Evolutionary conservation across 192 early-diverging fungal genomes (phyloP).

Genomic region (Coemansia sp.): DNA sequence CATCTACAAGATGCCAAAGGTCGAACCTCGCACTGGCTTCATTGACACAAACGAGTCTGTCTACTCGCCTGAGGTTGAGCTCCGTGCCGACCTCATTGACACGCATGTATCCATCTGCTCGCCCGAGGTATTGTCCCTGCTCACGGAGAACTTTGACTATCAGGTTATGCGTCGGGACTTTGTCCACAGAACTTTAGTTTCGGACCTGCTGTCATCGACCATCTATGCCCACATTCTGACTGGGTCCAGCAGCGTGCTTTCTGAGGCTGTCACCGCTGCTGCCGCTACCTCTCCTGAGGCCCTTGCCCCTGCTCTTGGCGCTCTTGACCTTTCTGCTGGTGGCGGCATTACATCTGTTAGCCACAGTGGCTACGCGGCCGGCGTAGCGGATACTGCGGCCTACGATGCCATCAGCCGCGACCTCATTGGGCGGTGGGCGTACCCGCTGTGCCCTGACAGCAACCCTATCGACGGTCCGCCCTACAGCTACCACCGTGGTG

Average conservation of each 20-base stretch:
- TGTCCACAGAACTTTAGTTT: conserved; percentile 85
- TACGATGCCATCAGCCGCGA: conserved; percentile 78
- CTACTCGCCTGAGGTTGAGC: conserved; percentile 64
- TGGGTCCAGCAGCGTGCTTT: conserved; percentile 37
- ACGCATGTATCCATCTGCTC: conserved; percentile 93
- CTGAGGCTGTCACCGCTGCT: neutral
- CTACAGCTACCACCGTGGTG: conserved; percentile 76
- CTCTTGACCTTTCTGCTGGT: conserved; percentile 1
- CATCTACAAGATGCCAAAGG: conserved; percentile 19
- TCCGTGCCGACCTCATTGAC: conserved; percentile 94
- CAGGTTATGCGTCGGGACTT: conserved; percentile 90
- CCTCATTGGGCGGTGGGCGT: conserved; percentile 90
- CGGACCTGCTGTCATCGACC: conserved; percentile 83
- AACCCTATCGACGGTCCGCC: conserved; percentile 69
- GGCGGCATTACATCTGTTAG: neutral
- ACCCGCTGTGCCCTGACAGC: conserved; percentile 91
- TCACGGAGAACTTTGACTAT: conserved; percentile 98
- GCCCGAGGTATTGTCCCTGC: conserved; percentile 85
- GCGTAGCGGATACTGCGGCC: conserved; percentile 62
- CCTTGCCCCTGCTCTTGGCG: neutral
- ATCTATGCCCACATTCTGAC: conserved; percentile 81
- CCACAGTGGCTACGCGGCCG: conserved; percentile 63
- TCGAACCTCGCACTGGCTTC: conserved; percentile 80
- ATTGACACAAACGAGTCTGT: conserved; percentile 87
- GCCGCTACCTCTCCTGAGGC: neutral